Base-by-base conservation (phyloP, 139 green algal genomes). In the Chlamydomonas eustigma region DNA sequence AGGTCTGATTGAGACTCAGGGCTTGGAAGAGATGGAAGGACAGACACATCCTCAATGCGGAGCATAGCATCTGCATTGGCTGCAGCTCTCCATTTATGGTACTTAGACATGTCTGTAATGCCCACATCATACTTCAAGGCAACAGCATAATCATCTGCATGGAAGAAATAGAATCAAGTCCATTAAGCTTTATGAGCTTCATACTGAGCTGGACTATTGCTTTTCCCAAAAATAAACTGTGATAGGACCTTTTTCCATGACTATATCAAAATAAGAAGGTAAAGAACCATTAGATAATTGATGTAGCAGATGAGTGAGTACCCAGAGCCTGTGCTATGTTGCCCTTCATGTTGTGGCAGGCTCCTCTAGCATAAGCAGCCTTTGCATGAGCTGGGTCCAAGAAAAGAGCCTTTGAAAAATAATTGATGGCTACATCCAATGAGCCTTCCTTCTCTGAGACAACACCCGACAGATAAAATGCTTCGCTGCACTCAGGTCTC, bases 301-400 rank as follows among this genome's bases (percentile, higher is more conserved):
- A 28, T 37, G 58, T 1, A 25, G 64, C 28, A 67, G 39, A 32
- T 25, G 25, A 44, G 66, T 30, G 39, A 77, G 28, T 63, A 93
- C 90, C 87, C 38, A 93, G 92, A 4, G 90, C 90, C 32, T 80
- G 75, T 1, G 80, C 76, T 51, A 91, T 91, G 4, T 89, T 76
- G 1, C 85, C 90, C 66, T 88, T 86, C 1, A 88, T 75, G 75
- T 92, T 95, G 34, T 83, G 77, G 84, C 91, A 95, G 4, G 86
- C 87, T 0, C 76, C 91, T 5, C 90, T 81, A 1, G 86, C 82
- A 75, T 94, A 94, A 1, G 85, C 74, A 22, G 91, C 91, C 63
- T 94, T 94, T 44, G 87, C 78, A 70, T 95, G 85, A 35, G 83
- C 78, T 1, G 90, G 88, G 30, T 95, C 85, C 34, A 93, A 69